Evolutionary conservation across 495 filamentous ascomycete species (phyloP).

Genomic region (Copromyces sp.): DNA sequence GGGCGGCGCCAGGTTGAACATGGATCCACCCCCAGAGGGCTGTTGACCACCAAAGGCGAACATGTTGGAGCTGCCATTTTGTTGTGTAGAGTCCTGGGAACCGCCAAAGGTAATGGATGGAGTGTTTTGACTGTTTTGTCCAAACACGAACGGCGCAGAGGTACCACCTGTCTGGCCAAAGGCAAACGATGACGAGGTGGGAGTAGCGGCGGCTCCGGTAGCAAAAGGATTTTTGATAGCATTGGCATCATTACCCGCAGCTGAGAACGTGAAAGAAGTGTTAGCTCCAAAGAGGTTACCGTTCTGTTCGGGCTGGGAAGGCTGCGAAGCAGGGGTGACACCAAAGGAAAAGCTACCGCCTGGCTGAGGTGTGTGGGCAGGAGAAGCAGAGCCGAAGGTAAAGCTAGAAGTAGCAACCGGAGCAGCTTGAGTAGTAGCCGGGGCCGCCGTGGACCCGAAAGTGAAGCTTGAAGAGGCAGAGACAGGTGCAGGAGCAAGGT

Average conservation of each 20-base stretch:
- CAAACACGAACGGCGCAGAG: slow-evolving; percentile 20
- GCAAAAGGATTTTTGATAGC: slow-evolving; percentile 35
- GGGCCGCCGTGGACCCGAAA: slow-evolving; percentile 21
- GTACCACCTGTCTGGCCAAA: slow-evolving; percentile 24
- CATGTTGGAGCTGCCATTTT: slow-evolving; percentile 2
- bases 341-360: slow-evolving; percentile 15
- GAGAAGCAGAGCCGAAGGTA: slow-evolving; percentile 19
- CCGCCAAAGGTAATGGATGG: slow-evolving; percentile 25
- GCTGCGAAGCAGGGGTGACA: slow-evolving; percentile 4
- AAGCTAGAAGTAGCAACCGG: slow-evolving; percentile 1
- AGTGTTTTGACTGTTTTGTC: slow-evolving; percentile 2
- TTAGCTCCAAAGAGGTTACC: slow-evolving; percentile 15
- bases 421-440: slow-evolving; percentile 18
- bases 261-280: slow-evolving; percentile 31
- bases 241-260: slow-evolving; percentile 18
- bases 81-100: slow-evolving; percentile 7
- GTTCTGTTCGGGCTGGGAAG: slow-evolving; percentile 1
- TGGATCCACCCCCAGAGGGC: slow-evolving; percentile 13
- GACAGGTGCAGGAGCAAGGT: slow-evolving; percentile 7
- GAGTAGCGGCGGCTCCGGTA: slow-evolving; percentile 17
- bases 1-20: slow-evolving; percentile 26
- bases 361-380: slow-evolving; percentile 18
- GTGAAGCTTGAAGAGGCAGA: slow-evolving; percentile 12
- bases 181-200: slow-evolving; percentile 25
- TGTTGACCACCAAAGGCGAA: slow-evolving; percentile 21